Conservation (phyloP, 2,329 filamentous ascomycete genomes). For the Cladosporium sp. region DNA sequence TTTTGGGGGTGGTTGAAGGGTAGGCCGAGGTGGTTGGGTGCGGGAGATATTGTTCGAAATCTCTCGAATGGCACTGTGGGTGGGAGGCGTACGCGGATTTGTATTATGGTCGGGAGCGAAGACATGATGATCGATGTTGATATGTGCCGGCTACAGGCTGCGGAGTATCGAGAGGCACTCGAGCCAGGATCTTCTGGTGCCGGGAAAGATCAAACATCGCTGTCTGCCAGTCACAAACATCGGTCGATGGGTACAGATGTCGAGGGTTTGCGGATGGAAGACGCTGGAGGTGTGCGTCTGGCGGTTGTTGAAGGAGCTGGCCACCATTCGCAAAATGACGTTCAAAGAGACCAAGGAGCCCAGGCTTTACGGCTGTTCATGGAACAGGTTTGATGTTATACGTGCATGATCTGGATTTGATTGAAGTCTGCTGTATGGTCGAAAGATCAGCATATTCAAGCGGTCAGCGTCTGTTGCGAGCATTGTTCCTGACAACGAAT, state of each 20-base stretch:
- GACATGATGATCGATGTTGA: constrained; percentile 40
- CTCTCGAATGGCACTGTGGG: constrained; percentile 25
- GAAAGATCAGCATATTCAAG: too few relatives aligned
- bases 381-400: not conserved
- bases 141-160: constrained; percentile 37
- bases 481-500: too few relatives aligned
- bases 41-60: constrained; percentile 36
- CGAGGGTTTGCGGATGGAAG: not conserved
- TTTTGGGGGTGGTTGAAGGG: constrained; percentile 35
- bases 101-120: constrained; percentile 38
- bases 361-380: constrained; percentile 11
- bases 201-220: constrained; percentile 15
- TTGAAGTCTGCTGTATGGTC: too few relatives aligned
- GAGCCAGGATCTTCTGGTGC: constrained; percentile 17
- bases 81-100: constrained; percentile 27
- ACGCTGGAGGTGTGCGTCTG: constrained; percentile 36
- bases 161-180: constrained; percentile 35
- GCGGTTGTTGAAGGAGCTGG: constrained; percentile 42
- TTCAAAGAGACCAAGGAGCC: constrained; percentile 45
- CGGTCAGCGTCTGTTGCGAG: too few relatives aligned
- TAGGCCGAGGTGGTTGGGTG: constrained; percentile 19
- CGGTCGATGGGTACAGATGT: too few relatives aligned
- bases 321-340: constrained; percentile 53
- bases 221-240: constrained; percentile 27
- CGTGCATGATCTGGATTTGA: too few relatives aligned